phyloP scores from a whole-genome alignment of 2,329 filamentous ascomycete species.

The Ceratocystis eucalypticola region DNA sequence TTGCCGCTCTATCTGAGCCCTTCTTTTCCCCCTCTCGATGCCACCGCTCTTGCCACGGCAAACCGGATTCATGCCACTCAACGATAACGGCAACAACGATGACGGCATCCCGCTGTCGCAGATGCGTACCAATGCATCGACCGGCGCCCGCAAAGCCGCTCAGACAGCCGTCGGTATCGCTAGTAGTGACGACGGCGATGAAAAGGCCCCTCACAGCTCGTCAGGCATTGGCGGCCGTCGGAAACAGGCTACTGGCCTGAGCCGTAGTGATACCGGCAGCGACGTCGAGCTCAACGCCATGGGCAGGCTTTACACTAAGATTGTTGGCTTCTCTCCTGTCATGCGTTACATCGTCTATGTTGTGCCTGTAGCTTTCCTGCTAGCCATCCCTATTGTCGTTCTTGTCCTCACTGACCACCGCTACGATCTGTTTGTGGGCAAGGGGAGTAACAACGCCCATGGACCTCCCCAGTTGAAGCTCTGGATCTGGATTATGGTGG shows the following conservation, averaged over 20 bases:
- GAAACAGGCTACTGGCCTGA: constrained; percentile 32
- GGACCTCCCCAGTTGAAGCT: constrained; percentile 45
- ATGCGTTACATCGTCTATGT: constrained; percentile 57
- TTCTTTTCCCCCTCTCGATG: not conserved
- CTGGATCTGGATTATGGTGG: constrained; percentile 55
- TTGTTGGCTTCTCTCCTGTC: constrained; percentile 49
- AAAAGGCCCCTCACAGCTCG: constrained; percentile 33
- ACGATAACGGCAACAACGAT: constrained; percentile 26
- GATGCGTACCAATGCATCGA: constrained; percentile 41
- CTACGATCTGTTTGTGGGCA: constrained; percentile 29
- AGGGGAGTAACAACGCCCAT: constrained; percentile 21
- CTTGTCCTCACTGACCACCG: constrained; percentile 33
- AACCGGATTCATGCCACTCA: constrained; percentile 35
- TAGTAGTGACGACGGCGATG: constrained; percentile 20
- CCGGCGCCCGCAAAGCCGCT: constrained; percentile 38
- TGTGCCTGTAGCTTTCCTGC: constrained; percentile 45
- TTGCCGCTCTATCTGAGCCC: no score
- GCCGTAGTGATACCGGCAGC: constrained; percentile 31
- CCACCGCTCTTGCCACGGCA: constrained; percentile 28
- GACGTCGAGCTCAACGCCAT: constrained; percentile 49
- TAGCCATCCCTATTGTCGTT: constrained; percentile 49
- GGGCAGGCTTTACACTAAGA: constrained; percentile 50
- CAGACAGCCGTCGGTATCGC: constrained; percentile 27
- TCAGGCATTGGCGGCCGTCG: constrained; percentile 31
- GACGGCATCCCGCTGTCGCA: constrained; percentile 41